Conservation (phyloP, 2,329 filamentous ascomycete genomes). For the Arachnomyces sp. region DNA sequence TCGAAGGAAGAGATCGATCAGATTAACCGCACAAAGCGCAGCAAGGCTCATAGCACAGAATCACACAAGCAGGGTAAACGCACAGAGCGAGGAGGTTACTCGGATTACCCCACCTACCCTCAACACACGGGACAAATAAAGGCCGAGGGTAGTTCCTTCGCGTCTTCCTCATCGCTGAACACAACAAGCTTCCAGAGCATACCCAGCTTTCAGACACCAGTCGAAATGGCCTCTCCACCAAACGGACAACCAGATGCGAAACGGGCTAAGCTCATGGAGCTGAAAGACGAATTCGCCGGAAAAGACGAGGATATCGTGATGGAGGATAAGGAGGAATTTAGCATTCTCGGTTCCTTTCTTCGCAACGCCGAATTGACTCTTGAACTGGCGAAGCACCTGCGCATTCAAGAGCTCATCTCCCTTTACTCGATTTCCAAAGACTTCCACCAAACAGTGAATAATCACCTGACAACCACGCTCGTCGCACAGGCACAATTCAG, state of each 20-base stretch:
- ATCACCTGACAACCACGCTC: slow-evolving; percentile 53
- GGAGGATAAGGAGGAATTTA: slow-evolving; percentile 15
- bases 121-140: too few species aligned
- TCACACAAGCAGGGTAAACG: not conserved
- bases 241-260: not conserved
- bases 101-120: too few species aligned
- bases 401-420: slow-evolving; percentile 50
- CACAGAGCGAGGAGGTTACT: too few species aligned
- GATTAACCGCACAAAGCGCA: too few species aligned
- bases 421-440: slow-evolving; percentile 59
- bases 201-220: slow-evolving; percentile 4
- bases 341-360: slow-evolving; percentile 14
- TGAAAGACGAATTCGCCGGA: too few species aligned
- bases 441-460: slow-evolving; percentile 55
- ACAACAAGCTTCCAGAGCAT: slow-evolving; percentile 7
- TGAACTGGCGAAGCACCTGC: slow-evolving; percentile 49
- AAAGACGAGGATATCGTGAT: too few species aligned
- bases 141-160: too few species aligned
- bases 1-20: too few species aligned
- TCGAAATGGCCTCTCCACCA: not conserved
- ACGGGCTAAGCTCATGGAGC: too few species aligned
- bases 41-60: slow-evolving; percentile 9
- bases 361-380: slow-evolving; percentile 44
- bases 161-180: too few species aligned
- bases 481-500: slow-evolving; percentile 47